These are phyloP conservation scores for Fusarium sp. DNA, from an alignment of 2,329 filamentous ascomycete genomes.

Conservation along the genomic window DNA sequence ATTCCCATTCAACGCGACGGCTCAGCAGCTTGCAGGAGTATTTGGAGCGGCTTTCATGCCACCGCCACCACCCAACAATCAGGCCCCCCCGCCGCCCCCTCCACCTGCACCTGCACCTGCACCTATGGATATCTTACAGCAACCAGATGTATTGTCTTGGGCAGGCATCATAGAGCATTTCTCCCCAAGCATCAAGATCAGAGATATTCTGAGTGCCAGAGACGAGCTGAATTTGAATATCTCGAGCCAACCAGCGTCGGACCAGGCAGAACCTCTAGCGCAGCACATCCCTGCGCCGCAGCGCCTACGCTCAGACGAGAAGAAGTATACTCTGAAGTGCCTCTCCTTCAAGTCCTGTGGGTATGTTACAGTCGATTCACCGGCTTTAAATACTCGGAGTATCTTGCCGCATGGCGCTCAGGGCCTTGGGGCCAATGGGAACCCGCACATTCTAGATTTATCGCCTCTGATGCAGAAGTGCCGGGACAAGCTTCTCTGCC, in stretches of 20 bases:
- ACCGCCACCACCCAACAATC: not conserved
- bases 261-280: slow-evolving; percentile 13
- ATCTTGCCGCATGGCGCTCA: slow-evolving; percentile 44
- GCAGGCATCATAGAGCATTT: slow-evolving; percentile 54
- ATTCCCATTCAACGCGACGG: not conserved
- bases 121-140: slow-evolving; percentile 27
- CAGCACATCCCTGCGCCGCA: slow-evolving; percentile 37
- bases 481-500: slow-evolving; percentile 49
- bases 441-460: slow-evolving; percentile 38
- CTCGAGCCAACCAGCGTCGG: not conserved
- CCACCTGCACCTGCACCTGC: not conserved
- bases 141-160: slow-evolving; percentile 51
- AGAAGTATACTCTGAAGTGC: slow-evolving; percentile 45
- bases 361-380: slow-evolving; percentile 58
- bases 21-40: not conserved
- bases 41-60: not conserved
- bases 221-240: not conserved
- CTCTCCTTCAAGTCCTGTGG: slow-evolving; percentile 69
- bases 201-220: slow-evolving; percentile 25
- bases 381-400: slow-evolving; percentile 49
- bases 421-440: slow-evolving; percentile 34
- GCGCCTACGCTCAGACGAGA: slow-evolving; percentile 41
- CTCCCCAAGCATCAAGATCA: slow-evolving; percentile 49
- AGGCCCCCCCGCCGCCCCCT: not conserved
- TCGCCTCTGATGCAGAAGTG: slow-evolving; percentile 48